Percentiles rank a stretch among this genome's conserved stretches.
phyloP scores from a whole-genome alignment of 2,329 filamentous ascomycete species.

The Penicillium sclerotigenum region DNA sequence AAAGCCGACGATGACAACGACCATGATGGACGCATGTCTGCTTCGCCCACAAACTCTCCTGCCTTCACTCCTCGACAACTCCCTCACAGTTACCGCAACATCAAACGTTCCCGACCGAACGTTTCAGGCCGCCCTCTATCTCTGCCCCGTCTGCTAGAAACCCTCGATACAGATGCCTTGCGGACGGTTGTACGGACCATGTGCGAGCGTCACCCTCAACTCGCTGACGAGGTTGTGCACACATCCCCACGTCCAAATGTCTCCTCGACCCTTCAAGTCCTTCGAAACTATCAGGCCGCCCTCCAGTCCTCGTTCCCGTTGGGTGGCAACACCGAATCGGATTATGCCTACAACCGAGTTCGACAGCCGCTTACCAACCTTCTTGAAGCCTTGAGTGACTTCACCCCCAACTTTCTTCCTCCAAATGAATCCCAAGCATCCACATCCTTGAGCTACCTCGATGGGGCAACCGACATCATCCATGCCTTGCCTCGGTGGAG shows the following conservation, averaged over 20 bases:
- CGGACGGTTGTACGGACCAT: conserved; percentile 84
- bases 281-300: conserved; percentile 75
- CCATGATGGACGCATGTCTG: conserved; percentile 79
- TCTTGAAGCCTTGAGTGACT: conserved; percentile 86
- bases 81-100: conserved; percentile 60
- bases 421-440: conserved; percentile 83
- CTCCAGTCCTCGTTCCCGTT: conserved; percentile 79
- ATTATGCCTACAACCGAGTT: conserved; percentile 93
- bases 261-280: conserved; percentile 71
- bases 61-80: conserved; percentile 68
- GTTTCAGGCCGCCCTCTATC: conserved; percentile 64
- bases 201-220: conserved; percentile 82
- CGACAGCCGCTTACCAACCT: conserved; percentile 75
- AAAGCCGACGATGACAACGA: conserved; percentile 75
- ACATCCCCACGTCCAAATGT: conserved; percentile 86
- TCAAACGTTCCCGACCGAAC: conserved; percentile 66
- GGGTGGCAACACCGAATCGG: conserved; percentile 77
- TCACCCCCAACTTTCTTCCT: conserved; percentile 91
- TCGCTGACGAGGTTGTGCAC: conserved; percentile 78
- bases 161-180: conserved; percentile 79
- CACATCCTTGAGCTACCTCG: conserved; percentile 79
- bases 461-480: conserved; percentile 84
- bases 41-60: conserved; percentile 80
- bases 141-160: conserved; percentile 82
- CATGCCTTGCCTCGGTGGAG: conserved; percentile 91